Evolutionary conservation across 345 rosid genomes (phyloP), one percentile per base, ranked within the genome.

Genomic region (Citropsis articulata): DNA sequence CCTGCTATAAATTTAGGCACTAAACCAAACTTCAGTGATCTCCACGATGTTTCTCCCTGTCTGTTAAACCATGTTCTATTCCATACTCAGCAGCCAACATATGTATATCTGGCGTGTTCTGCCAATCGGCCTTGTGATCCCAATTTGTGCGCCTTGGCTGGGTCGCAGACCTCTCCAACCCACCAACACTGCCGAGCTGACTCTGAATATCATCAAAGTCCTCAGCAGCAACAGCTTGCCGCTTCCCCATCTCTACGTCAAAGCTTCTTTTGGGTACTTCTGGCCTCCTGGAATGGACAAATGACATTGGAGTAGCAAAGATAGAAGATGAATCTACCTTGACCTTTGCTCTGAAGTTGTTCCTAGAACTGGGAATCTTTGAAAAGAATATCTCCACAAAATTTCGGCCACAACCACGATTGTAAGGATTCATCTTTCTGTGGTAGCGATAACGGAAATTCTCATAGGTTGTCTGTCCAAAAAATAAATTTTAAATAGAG

Each of bases 391-490:
- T 66, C 72, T 89, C 91, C 71, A 36, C 30, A 38, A 84, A 9
- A 62, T 92, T 92, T 67, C 48, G 83, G 5, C 12, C 36, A 48
- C 84, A 88, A 27, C 97, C 97, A 42, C 45, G 83, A 80, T 90
- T 89, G 69, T 84, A 89, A 61, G 97, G 97, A 86, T 90, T 92
- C 84, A 69, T 86, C 86, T 89, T 92, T 55, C 83, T 59, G 78
- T 89, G 91, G 73, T 96, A 94, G 31, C 88, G 91, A 79, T 89
- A 90, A 61, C 95, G 86, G 78, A 92, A 92, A 63, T 91, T 92
- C 85, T 89, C 99, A 69, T 93, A 95, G 8, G 99, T 95, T 30
- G 99, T 95, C 99, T 95, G 88, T 83, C 84, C 19, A 78, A 77
- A 81, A 27, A 62, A 75, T 30, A 48, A 66, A 60, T 40, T 5